phyloP scores from a whole-genome alignment of 2,329 filamentous ascomycete species.

The Ophidiomyces ophidiicola region DNA sequence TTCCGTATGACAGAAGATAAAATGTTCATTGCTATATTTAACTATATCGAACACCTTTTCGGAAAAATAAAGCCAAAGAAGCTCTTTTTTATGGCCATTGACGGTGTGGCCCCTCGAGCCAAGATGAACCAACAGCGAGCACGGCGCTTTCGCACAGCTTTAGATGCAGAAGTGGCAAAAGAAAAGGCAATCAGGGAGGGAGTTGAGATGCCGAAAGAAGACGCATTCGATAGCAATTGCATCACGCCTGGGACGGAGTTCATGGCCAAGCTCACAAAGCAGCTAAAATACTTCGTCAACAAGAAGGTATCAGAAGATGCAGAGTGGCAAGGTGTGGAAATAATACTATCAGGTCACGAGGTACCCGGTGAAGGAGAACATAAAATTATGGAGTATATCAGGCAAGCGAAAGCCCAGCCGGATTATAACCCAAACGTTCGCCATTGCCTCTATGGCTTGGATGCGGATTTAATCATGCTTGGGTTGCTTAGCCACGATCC shows the following conservation, averaged over 20 bases:
- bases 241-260: constrained; percentile 95
- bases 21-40: constrained; percentile 99
- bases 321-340: constrained; percentile 94
- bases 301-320: constrained; percentile 96
- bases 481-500: constrained; percentile 94
- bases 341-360: constrained; percentile 93
- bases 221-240: constrained; percentile 96
- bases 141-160: constrained; percentile 82
- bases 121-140: constrained; percentile 99
- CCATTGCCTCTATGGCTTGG: constrained; percentile 92
- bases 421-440: constrained; percentile 86
- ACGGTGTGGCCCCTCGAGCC: constrained; percentile 89
- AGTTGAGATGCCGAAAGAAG: constrained; percentile 84
- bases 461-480: constrained; percentile 97
- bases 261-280: constrained; percentile 89
- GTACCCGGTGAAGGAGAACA: constrained; percentile 97
- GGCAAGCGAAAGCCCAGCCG: constrained; percentile 88
- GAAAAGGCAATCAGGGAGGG: constrained; percentile 87
- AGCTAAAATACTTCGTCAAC: constrained; percentile 96
- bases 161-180: constrained; percentile 78
- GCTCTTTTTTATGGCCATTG: constrained; percentile 98
- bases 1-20: constrained; percentile 93
- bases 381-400: constrained; percentile 99
- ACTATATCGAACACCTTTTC: constrained; percentile 97
- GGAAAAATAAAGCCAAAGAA: constrained; percentile 98